These are phyloP conservation scores for Madurella mycetomatis DNA, from an alignment of 2,329 filamentous ascomycete genomes.

Conservation along the genomic window DNA sequence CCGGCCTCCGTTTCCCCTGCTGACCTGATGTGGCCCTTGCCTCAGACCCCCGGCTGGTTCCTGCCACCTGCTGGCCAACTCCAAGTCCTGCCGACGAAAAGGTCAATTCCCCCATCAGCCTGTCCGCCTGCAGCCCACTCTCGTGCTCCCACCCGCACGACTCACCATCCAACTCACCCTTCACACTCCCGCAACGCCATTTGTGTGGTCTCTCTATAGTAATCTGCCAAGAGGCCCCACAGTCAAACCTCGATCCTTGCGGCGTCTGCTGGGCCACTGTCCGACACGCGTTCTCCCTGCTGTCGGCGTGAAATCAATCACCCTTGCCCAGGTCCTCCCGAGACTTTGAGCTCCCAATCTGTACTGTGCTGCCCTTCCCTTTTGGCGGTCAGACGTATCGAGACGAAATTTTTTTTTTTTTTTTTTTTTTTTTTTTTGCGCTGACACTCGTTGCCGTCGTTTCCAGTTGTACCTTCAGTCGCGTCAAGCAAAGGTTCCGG, in stretches of 20 bases:
- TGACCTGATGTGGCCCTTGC: neutral
- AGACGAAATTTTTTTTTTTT: constrained; percentile 17
- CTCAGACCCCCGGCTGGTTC: neutral
- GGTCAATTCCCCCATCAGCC: neutral
- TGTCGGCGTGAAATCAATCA: constrained; percentile 12
- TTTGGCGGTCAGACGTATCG: constrained; percentile 20
- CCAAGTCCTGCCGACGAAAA: constrained; percentile 8
- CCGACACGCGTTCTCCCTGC: constrained; percentile 20
- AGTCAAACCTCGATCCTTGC: constrained; percentile 22
- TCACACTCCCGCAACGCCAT: constrained; percentile 12
- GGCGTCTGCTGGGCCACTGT: constrained; percentile 15
- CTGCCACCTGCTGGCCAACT: constrained; percentile 3
- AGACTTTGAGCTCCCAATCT: constrained; percentile 9
- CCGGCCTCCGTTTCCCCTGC: constrained; percentile 5
- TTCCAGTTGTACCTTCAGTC: constrained; percentile 14
- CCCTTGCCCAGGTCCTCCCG: constrained; percentile 12
- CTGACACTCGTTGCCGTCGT: constrained; percentile 13
- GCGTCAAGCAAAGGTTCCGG: constrained; percentile 6
- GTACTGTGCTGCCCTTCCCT: constrained; percentile 12
- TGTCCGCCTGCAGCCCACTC: constrained; percentile 4
- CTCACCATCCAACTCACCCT: constrained; percentile 6
- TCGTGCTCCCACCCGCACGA: constrained; percentile 4
- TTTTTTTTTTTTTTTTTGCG: constrained; percentile 17
- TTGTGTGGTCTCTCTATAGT: constrained; percentile 13
- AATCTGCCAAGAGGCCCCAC: constrained; percentile 13